A percentile compares a stretch with the other conserved stretches of the same genome.
Evolutionary conservation across 495 filamentous ascomycete genomes (phyloP).

Genomic region (Aspergillus cristatus): DNA sequence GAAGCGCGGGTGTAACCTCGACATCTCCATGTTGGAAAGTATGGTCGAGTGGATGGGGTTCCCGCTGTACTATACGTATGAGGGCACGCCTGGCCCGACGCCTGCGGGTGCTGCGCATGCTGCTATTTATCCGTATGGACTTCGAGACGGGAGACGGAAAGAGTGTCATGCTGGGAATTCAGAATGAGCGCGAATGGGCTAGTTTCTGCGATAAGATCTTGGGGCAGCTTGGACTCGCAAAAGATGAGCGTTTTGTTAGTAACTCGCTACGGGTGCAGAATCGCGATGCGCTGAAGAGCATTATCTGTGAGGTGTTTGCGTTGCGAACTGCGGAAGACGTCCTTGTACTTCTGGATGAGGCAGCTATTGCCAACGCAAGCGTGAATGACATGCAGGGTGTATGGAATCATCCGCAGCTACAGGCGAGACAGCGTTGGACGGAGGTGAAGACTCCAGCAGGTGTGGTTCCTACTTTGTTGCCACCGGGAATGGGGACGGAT

Average conservation of each 20-base stretch:
- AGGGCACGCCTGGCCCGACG: slow-evolving; percentile 26
- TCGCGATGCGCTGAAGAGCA: slow-evolving; percentile 21
- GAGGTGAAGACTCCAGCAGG: slow-evolving; percentile 35
- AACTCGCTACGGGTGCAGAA: slow-evolving; percentile 27
- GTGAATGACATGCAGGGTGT: slow-evolving; percentile 42
- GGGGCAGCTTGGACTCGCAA: slow-evolving; percentile 16
- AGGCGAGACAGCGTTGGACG: slow-evolving; percentile 35
- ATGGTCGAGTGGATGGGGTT: slow-evolving; percentile 50
- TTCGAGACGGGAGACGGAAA: slow-evolving; percentile 38
- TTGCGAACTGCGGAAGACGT: slow-evolving; percentile 19
- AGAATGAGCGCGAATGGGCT: slow-evolving; percentile 44
- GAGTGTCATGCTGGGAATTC: slow-evolving; percentile 45
- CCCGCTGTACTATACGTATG: slow-evolving; percentile 43
- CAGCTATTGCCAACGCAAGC: slow-evolving; percentile 38
- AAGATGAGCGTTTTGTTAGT: slow-evolving; percentile 26
- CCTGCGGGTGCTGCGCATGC: slow-evolving; percentile 41
- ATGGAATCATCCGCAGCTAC: slow-evolving; percentile 40
- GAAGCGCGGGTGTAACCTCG: slow-evolving; percentile 29
- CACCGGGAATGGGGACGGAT: slow-evolving; percentile 23
- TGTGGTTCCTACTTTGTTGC: slow-evolving; percentile 31
- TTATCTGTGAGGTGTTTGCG: slow-evolving; percentile 23
- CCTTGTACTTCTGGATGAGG: slow-evolving; percentile 20
- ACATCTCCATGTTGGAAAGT: slow-evolving; percentile 46
- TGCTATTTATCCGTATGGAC: slow-evolving; percentile 44
- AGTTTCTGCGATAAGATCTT: slow-evolving; percentile 37